phyloP scores from a whole-genome alignment of 2,329 filamentous ascomycete species.

The Akanthomyces dipterigenus region DNA sequence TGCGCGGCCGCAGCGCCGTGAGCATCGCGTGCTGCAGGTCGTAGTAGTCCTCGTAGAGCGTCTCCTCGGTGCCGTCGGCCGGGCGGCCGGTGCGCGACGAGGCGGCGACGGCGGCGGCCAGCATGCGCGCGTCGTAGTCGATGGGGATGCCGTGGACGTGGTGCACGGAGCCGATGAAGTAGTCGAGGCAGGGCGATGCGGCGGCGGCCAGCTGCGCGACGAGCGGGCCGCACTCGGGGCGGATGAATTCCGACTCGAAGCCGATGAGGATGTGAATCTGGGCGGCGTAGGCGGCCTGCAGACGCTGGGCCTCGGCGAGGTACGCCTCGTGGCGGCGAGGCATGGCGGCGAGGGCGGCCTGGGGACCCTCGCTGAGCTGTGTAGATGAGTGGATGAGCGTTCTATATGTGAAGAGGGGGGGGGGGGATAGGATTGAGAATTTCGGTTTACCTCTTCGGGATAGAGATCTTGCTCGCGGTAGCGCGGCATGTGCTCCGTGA shows the following conservation, averaged over 20 bases:
- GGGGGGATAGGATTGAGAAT: no score
- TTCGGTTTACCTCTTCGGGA: slow-evolving; percentile 78
- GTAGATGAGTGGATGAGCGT: slow-evolving; percentile 6
- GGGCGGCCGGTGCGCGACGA: slow-evolving; percentile 14
- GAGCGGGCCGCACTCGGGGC: slow-evolving; percentile 51
- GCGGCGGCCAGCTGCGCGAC: slow-evolving; percentile 55
- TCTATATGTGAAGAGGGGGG: not conserved
- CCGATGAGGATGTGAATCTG: slow-evolving; percentile 78
- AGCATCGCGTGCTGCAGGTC: slow-evolving; percentile 84
- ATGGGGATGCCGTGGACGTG: slow-evolving; percentile 84
- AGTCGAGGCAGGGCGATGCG: slow-evolving; percentile 61
- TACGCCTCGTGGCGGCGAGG: slow-evolving; percentile 60
- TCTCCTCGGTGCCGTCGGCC: slow-evolving; percentile 51
- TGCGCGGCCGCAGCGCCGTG: slow-evolving; percentile 57
- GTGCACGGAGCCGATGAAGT: slow-evolving; percentile 90
- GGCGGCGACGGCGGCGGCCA: slow-evolving; percentile 40
- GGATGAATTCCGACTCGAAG: slow-evolving; percentile 92
- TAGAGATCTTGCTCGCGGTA: slow-evolving; percentile 70
- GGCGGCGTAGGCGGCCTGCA: slow-evolving; percentile 62
- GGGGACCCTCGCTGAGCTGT: slow-evolving; percentile 41
- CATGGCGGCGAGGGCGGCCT: slow-evolving; percentile 42
- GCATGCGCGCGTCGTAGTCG: slow-evolving; percentile 70
- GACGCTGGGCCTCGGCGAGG: slow-evolving; percentile 64
- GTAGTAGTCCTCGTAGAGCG: slow-evolving; percentile 78
- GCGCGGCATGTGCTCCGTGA: slow-evolving; percentile 95